Evolutionary conservation across 1,284 basidiomycete genomes (phyloP).

Genomic region (Takashimella tepidaria): DNA sequence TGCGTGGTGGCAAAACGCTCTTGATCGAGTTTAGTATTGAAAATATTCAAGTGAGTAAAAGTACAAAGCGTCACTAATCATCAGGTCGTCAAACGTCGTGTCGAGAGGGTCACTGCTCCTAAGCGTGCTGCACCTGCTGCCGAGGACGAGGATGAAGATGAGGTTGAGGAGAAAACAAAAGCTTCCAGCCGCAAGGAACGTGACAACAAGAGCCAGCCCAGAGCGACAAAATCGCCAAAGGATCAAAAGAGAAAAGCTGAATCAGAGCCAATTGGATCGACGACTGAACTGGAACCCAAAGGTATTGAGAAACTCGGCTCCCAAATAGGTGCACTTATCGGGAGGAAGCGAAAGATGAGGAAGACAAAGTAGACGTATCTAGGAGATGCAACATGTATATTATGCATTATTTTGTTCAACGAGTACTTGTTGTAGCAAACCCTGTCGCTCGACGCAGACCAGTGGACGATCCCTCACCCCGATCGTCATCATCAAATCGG

Average conservation of each 20-base stretch:
- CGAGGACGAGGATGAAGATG: conserved; percentile 33
- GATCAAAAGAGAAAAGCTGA: conserved; percentile 2
- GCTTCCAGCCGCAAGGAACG: neutral
- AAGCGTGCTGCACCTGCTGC: conserved; percentile 9
- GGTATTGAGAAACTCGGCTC: conserved; percentile 43
- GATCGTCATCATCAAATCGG: neutral
- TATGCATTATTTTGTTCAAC: no score
- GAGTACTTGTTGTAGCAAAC: neutral
- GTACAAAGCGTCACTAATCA: neutral
- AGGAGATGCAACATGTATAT: no score
- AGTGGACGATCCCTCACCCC: neutral
- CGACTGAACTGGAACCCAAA: conserved; percentile 6
- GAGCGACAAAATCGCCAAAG: neutral
- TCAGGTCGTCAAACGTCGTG: conserved; percentile 45
- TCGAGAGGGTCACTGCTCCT: conserved; percentile 38
- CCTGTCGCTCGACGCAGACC: neutral
- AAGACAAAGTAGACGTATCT: conserved; percentile 17
- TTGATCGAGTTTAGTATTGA: conserved; percentile 91
- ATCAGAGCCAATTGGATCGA: conserved; percentile 6
- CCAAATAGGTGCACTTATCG: conserved; percentile 46
- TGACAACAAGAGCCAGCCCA: conserved; percentile 1
- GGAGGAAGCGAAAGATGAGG: conserved; percentile 45
- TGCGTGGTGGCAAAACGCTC: conserved; percentile 58
- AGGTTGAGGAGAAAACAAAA: no score
- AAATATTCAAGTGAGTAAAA: conserved; percentile 67